A percentile compares a stretch with the other conserved stretches of the same genome.
phyloP scores from a whole-genome alignment of 352 stramenopile genomes.

The Lagenidium giganteum region DNA sequence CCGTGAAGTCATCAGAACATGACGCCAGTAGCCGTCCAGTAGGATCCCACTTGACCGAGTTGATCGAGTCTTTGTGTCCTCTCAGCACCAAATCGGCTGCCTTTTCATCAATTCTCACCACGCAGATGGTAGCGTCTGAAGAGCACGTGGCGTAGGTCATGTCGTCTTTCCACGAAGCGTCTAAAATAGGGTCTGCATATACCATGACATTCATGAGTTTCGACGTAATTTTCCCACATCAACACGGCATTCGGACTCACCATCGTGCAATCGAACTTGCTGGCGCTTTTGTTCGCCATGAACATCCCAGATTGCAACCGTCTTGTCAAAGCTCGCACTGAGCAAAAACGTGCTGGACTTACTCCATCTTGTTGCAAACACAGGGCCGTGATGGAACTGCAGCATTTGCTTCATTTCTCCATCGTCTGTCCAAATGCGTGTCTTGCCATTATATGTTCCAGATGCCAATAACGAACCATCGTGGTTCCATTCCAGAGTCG shows the following conservation, averaged over 20 bases:
- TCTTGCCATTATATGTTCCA: constrained; percentile 92
- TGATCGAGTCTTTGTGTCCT: constrained; percentile 95
- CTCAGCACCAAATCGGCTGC: constrained; percentile 73
- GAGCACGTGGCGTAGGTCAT: constrained; percentile 91
- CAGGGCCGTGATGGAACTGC: constrained; percentile 67
- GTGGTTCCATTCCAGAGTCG: constrained; percentile 94
- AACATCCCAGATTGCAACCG: constrained; percentile 63
- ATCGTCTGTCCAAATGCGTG: constrained; percentile 50
- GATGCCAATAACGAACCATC: constrained; percentile 89
- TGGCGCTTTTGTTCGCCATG: constrained; percentile 87
- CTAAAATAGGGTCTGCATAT: constrained; percentile 79
- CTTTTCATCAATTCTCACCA: constrained; percentile 75
- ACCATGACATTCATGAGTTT: too few species aligned
- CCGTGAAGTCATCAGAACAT: constrained; percentile 96
- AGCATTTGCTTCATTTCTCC: constrained; percentile 75
- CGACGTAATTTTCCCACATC: not conserved
- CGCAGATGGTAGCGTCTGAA: constrained; percentile 86
- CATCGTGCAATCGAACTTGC: constrained; percentile 90
- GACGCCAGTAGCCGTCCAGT: constrained; percentile 89
- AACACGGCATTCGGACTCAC: constrained; percentile 3
- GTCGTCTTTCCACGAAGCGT: constrained; percentile 91
- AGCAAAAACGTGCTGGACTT: constrained; percentile 53
- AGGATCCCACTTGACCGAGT: constrained; percentile 96
- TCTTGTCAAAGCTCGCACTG: constrained; percentile 78
- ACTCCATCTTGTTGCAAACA: constrained; percentile 74